Evolutionary conservation across 345 rosid species (phyloP).

Genomic region (Melaleuca alternifolia): DNA sequence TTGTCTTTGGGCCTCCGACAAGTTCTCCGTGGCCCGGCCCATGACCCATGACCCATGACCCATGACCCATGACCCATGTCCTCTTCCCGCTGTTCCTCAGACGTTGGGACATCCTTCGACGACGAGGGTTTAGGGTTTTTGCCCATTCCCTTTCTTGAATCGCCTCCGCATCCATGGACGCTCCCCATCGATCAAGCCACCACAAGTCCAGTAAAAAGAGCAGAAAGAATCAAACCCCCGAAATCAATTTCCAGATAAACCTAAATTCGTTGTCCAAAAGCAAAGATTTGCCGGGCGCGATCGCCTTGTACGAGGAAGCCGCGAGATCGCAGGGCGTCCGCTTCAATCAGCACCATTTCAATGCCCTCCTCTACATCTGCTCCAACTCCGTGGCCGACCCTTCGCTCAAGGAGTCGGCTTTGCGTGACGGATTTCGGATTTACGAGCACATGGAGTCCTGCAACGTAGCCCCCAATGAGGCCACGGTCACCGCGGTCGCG

Average conservation of each 20-base stretch:
- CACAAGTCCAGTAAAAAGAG: slow-evolving; percentile 16
- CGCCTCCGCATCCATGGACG: background rate
- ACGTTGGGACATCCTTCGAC: background rate
- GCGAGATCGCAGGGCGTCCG: slow-evolving; percentile 25
- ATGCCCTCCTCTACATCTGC: slow-evolving; percentile 64
- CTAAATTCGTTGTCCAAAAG: slow-evolving; percentile 60
- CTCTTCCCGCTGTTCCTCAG: background rate
- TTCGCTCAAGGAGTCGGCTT: slow-evolving; percentile 15
- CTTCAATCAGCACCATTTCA: slow-evolving; percentile 50
- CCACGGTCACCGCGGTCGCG: slow-evolving; percentile 54
- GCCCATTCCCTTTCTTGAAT: background rate
- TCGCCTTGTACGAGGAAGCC: slow-evolving; percentile 51
- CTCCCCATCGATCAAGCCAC: background rate
- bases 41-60: background rate
- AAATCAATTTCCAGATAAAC: slow-evolving; percentile 35
- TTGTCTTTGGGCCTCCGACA: background rate
- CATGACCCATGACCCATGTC: background rate
- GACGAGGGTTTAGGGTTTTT: background rate
- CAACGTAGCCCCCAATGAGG: slow-evolving; percentile 50
- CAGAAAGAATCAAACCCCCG: slow-evolving; percentile 36
- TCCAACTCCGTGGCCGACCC: slow-evolving; percentile 31
- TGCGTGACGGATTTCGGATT: slow-evolving; percentile 40
- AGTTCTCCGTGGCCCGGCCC: background rate
- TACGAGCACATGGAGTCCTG: slow-evolving; percentile 46
- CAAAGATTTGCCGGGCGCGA: slow-evolving; percentile 52